Base-by-base conservation (phyloP, 1,284 basidiomycete species). In the Baeospora myosura region DNA sequence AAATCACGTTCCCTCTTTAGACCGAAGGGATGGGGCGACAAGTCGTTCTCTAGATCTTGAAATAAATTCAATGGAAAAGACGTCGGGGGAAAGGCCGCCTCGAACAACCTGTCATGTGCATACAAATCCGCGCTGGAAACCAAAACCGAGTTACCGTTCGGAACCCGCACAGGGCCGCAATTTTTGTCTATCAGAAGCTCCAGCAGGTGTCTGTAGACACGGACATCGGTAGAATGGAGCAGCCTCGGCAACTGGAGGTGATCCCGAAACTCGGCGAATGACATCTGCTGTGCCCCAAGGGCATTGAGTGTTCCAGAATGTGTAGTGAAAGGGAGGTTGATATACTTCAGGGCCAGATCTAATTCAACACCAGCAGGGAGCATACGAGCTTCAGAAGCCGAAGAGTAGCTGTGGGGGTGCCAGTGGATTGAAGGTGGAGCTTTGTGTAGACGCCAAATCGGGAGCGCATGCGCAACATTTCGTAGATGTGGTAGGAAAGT, bases 1-100 rank as follows among this genome's bases (percentile, higher is more conserved):
- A 68, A 41, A 26, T 55, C 45, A 0, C 21, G 44, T 28, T 57
- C 52, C 6, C 47, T 46, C 23, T 59, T 58, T 22, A 69, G 43
- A 5, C 62, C 61, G 22, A 59, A 50, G n/a, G n/a, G n/a, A n/a
- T n/a, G n/a, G 3, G 35, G 33, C 8, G 46, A 44, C 3, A 69
- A 50, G 10, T 12, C 11, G 31, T 26, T 20, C 22, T 40, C 38
- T 16, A 40, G n/a, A 20, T 40, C 38, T n/a, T n/a, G 8, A 20
- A 29, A 40, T 8, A 12, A 14, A 14, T 40, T 14, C 12, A 25
- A 30, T 3, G 31, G 12, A 3, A 40, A 40, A 3, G 11, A 17
- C 3, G 12, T 14, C 8, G 38, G 28, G 14, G 38, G 8, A 30
- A 40, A 40, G 17, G 20, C 24, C n/a, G 38, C 18, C 14, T 14